phyloP scores from a whole-genome alignment of 169 alveolate species.

The Plasmodium cynomolgi region DNA sequence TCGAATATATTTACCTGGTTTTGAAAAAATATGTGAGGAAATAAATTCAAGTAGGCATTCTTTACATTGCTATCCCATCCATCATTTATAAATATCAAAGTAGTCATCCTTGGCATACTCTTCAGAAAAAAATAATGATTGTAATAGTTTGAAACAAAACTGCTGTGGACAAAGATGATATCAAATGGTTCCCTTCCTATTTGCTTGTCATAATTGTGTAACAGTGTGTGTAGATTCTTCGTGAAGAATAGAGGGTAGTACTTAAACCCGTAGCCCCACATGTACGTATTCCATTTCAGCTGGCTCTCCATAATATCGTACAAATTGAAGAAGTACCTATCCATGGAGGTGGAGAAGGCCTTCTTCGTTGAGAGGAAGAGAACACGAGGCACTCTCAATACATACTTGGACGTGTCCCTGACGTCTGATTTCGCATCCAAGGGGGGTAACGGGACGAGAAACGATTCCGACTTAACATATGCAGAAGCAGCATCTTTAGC shows the following conservation, averaged over 20 bases:
- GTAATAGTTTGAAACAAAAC: slow-evolving; percentile 63
- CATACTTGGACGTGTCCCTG: slow-evolving; percentile 29
- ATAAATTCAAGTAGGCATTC: slow-evolving; percentile 39
- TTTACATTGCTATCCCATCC: slow-evolving; percentile 74
- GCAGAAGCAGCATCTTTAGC: neutral
- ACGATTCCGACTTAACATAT: slow-evolving; percentile 27
- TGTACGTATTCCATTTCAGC: slow-evolving; percentile 61
- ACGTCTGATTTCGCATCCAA: slow-evolving; percentile 30
- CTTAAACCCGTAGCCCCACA: slow-evolving; percentile 74
- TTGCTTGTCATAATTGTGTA: slow-evolving; percentile 43
- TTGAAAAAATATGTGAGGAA: slow-evolving; percentile 73
- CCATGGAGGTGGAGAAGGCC: slow-evolving; percentile 48
- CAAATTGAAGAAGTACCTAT: slow-evolving; percentile 40
- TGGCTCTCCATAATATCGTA: slow-evolving; percentile 64
- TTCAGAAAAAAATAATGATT: slow-evolving; percentile 67
- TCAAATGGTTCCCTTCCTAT: slow-evolving; percentile 70
- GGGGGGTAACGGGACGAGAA: slow-evolving; percentile 67
- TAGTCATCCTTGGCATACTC: slow-evolving; percentile 58
- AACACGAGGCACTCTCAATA: slow-evolving; percentile 70
- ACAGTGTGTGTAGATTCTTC: slow-evolving; percentile 49
- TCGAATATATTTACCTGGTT: slow-evolving; percentile 72
- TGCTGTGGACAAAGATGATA: slow-evolving; percentile 54
- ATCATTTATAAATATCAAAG: slow-evolving; percentile 45
- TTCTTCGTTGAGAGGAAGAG: slow-evolving; percentile 59
- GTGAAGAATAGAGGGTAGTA: slow-evolving; percentile 58